phyloP scores from a whole-genome alignment of 768 basidiomycete genomes.

The Boletus rubropictus region DNA sequence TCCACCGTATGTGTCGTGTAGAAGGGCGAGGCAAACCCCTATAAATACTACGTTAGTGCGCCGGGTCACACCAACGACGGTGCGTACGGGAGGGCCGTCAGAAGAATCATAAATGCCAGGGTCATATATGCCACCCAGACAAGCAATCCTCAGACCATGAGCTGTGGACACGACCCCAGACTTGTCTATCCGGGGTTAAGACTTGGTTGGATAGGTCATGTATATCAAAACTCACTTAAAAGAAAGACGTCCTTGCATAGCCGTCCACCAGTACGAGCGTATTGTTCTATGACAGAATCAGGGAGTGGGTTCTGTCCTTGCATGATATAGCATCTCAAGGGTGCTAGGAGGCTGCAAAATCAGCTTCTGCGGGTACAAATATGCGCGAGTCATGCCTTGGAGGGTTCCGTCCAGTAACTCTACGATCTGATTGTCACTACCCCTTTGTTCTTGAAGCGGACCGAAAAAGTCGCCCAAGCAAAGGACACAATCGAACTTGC shows the following conservation, averaged over 20 bases:
- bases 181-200: slow-evolving; percentile 51
- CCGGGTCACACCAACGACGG: neutral
- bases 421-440: slow-evolving; percentile 45
- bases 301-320: slow-evolving; percentile 79
- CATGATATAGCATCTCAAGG: slow-evolving; percentile 90
- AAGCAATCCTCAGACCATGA: slow-evolving; percentile 77
- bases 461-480: slow-evolving; percentile 87
- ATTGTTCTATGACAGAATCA: slow-evolving; percentile 63
- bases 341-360: slow-evolving; percentile 45
- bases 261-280: slow-evolving; percentile 71
- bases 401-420: slow-evolving; percentile 63
- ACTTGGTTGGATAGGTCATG: neutral
- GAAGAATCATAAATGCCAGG: slow-evolving; percentile 50
- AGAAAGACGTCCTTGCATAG: slow-evolving; percentile 79
- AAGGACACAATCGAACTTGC: slow-evolving; percentile 82
- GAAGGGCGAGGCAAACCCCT: slow-evolving; percentile 76
- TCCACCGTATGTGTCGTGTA: slow-evolving; percentile 68
- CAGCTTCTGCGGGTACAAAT: neutral
- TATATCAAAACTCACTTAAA: slow-evolving; percentile 53
- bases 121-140: slow-evolving; percentile 76
- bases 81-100: slow-evolving; percentile 59
- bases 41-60: slow-evolving; percentile 4
- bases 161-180: slow-evolving; percentile 75
- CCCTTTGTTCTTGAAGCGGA: slow-evolving; percentile 33
- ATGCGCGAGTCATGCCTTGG: slow-evolving; percentile 44